A percentile compares a stretch with the other conserved stretches of the same genome.
Conservation (phyloP, 805 yeast species). For the Starmerella sirachaensis region DNA sequence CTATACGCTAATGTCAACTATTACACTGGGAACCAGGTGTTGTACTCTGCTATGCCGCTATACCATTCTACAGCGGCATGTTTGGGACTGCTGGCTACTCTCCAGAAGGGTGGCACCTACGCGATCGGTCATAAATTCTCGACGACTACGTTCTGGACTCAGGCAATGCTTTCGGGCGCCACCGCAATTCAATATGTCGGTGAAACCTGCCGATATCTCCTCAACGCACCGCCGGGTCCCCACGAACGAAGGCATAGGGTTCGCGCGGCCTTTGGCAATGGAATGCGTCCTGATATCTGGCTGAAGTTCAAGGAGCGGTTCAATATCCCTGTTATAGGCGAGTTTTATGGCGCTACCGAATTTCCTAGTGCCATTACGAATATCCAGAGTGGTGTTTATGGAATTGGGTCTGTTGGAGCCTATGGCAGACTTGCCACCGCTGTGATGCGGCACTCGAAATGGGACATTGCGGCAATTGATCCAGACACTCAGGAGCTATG, state of each 20-base stretch:
- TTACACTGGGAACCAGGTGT: constrained; percentile 41
- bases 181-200: constrained; percentile 90
- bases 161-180: constrained; percentile 56
- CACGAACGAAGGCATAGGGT: constrained; percentile 49
- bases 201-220: constrained; percentile 78
- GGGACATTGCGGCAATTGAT: constrained; percentile 56
- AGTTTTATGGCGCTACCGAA: constrained; percentile 89
- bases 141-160: constrained; percentile 79
- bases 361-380: constrained; percentile 80
- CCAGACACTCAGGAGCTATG: constrained; percentile 62
- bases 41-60: constrained; percentile 88
- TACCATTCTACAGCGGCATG: constrained; percentile 91
- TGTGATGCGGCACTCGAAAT: constrained; percentile 41
- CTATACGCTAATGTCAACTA: constrained; percentile 61
- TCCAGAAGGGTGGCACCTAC: constrained; percentile 58
- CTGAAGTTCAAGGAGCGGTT: constrained; percentile 62
- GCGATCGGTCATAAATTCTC: constrained; percentile 75
- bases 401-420: constrained; percentile 79
- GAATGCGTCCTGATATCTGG: constrained; percentile 86
- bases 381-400: constrained; percentile 64
- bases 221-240: constrained; percentile 53
- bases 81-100: constrained; percentile 64
- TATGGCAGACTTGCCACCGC: constrained; percentile 40
- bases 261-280: constrained; percentile 76
- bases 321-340: constrained; percentile 65